A percentile compares a stretch with the other conserved stretches of the same genome.
Conservation (phyloP, 2,329 filamentous ascomycete genomes). For the Ustulina deusta region DNA sequence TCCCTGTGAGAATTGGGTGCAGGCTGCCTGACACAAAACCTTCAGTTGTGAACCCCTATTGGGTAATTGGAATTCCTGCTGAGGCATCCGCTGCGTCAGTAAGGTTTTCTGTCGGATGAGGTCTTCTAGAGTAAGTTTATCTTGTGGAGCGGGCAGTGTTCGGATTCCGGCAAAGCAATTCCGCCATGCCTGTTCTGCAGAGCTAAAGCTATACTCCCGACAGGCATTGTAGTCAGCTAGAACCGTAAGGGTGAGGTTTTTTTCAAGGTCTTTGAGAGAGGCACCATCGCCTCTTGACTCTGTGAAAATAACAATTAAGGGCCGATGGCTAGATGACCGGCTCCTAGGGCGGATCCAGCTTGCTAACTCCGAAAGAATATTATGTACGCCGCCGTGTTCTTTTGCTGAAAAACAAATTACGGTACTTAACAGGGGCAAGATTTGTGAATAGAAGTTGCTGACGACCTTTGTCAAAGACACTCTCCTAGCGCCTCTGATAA, state of each 20-base stretch:
- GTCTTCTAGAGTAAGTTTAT: slow-evolving; percentile 2
- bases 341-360: background rate
- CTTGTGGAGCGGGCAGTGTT: background rate
- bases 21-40: background rate
- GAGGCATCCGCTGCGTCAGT: background rate
- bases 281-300: background rate
- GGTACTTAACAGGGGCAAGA: background rate
- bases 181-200: background rate
- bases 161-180: background rate
- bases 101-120: background rate
- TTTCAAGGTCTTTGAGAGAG: slow-evolving; percentile 1
- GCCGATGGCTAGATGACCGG: background rate
- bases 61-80: background rate
- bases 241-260: background rate
- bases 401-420: slow-evolving; percentile 1
- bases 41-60: background rate
- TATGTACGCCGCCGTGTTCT: background rate
- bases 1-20: background rate
- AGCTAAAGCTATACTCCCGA: slow-evolving; percentile 3
- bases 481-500: slow-evolving; percentile 1
- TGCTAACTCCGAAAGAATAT: slow-evolving; percentile 1
- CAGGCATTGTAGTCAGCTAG: background rate
- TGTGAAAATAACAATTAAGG: background rate
- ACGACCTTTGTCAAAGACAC: background rate
- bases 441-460: slow-evolving; percentile 1